These are phyloP conservation scores for Galeopsis tetrahit DNA, from an alignment of 257 asterid species.

Conservation along the genomic window DNA sequence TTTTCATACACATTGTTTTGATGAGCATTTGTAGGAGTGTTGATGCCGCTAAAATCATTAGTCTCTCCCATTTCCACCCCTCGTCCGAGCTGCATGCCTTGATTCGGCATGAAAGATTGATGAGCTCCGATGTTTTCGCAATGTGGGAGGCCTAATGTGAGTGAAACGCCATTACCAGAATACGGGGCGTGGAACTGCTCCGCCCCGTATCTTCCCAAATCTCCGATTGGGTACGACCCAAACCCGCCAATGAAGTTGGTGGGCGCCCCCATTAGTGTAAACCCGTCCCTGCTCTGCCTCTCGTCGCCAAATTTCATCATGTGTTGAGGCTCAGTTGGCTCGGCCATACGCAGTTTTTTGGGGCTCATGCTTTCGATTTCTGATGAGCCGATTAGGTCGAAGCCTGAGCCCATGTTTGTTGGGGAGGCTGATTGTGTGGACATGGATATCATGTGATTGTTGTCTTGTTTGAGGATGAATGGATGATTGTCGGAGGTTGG, in stretches of 20 bases:
- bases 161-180: constrained; percentile 78
- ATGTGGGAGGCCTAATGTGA: constrained; percentile 88
- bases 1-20: constrained; percentile 63
- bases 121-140: constrained; percentile 73
- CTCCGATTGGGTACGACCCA: constrained; percentile 76
- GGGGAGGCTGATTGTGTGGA: constrained; percentile 53
- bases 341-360: constrained; percentile 63
- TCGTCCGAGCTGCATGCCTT: constrained; percentile 59
- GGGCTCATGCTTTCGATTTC: constrained; percentile 74
- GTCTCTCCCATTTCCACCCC: constrained; percentile 59
- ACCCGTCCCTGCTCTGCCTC: constrained; percentile 66
- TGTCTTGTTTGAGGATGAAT: constrained; percentile 31
- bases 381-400: constrained; percentile 68
- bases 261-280: constrained; percentile 73
- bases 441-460: constrained; percentile 35
- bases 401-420: constrained; percentile 45
- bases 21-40: constrained; percentile 52
- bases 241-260: constrained; percentile 90
- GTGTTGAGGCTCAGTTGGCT: constrained; percentile 38
- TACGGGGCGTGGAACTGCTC: constrained; percentile 75
- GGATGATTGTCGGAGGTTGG: constrained; percentile 43
- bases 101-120: constrained; percentile 65
- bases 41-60: constrained; percentile 51
- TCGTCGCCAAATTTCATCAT: constrained; percentile 59
- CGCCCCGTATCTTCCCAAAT: constrained; percentile 67